Percentiles rank a stretch among this genome's conserved stretches.
Evolutionary conservation across 805 yeast species (phyloP).

Genomic region (Kodamaea kaohsiungensis): DNA sequence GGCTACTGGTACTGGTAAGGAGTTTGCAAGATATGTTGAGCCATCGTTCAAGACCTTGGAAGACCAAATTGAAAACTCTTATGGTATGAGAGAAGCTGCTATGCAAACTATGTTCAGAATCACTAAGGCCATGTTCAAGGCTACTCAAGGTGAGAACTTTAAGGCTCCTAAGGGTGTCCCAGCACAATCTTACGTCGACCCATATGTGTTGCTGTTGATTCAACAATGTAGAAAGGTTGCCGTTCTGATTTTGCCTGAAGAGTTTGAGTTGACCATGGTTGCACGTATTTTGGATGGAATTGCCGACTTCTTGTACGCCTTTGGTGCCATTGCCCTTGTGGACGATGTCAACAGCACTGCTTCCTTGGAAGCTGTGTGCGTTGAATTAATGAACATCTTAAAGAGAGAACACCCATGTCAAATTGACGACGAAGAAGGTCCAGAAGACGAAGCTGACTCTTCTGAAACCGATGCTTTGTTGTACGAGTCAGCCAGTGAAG

Average conservation of each 20-base stretch:
- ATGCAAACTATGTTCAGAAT: slow-evolving; percentile 81
- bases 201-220: slow-evolving; percentile 57
- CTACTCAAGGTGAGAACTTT: slow-evolving; percentile 48
- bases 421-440: slow-evolving; percentile 67
- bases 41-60: slow-evolving; percentile 60
- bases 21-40: slow-evolving; percentile 77
- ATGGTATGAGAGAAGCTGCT: slow-evolving; percentile 89
- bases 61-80: slow-evolving; percentile 80
- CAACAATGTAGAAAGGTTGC: slow-evolving; percentile 68
- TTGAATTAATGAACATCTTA: slow-evolving; percentile 68
- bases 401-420: slow-evolving; percentile 86
- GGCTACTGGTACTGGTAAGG: slow-evolving; percentile 82
- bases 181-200: slow-evolving; percentile 58
- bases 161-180: slow-evolving; percentile 66
- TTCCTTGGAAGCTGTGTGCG: slow-evolving; percentile 64
- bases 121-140: slow-evolving; percentile 64
- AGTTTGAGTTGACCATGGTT: slow-evolving; percentile 82
- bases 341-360: slow-evolving; percentile 56
- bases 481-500: slow-evolving; percentile 84
- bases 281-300: slow-evolving; percentile 74
- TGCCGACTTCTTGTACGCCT: slow-evolving; percentile 62
- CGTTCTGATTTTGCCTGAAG: slow-evolving; percentile 64
- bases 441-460: slow-evolving; percentile 49
- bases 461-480: slow-evolving; percentile 61
- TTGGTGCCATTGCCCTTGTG: slow-evolving; percentile 74